Conservation (phyloP, 345 rosid species). For the Aegle marmelos region DNA sequence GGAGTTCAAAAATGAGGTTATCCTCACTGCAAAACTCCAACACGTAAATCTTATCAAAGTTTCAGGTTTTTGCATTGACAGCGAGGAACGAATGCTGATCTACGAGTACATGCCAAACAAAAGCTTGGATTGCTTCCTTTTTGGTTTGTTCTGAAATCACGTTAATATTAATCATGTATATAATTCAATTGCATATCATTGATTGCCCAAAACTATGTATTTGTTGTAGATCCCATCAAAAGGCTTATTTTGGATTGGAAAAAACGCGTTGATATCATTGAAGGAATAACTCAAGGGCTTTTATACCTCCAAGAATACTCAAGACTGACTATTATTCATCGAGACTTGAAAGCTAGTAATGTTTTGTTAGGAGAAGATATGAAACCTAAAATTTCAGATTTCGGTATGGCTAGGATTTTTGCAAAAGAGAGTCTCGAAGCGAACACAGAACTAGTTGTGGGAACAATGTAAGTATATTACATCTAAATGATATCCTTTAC, state of each 20-base stretch:
- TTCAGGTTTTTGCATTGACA: slow-evolving; percentile 16
- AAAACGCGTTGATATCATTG: slow-evolving; percentile 29
- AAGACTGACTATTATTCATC: slow-evolving; percentile 38
- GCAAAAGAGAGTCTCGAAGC: slow-evolving; percentile 29
- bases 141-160: slow-evolving; percentile 12
- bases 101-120: slow-evolving; percentile 19
- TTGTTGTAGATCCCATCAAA: slow-evolving; percentile 25
- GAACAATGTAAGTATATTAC: slow-evolving; percentile 16
- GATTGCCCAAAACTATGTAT: not conserved
- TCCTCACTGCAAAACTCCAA: slow-evolving; percentile 13
- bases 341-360: slow-evolving; percentile 42
- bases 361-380: slow-evolving; percentile 24
- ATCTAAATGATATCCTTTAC: not conserved
- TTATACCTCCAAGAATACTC: slow-evolving; percentile 49
- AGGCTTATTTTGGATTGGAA: slow-evolving; percentile 23
- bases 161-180: too few relatives aligned
- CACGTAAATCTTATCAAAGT: slow-evolving; percentile 12
- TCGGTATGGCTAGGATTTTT: slow-evolving; percentile 41
- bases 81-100: slow-evolving; percentile 7
- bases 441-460: slow-evolving; percentile 29
- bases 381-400: slow-evolving; percentile 45
- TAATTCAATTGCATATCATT: not conserved
- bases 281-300: slow-evolving; percentile 47
- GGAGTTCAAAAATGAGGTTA: slow-evolving; percentile 34
- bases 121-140: slow-evolving; percentile 26